Percentiles rank a stretch among this genome's conserved stretches.
Evolutionary conservation across 768 basidiomycete genomes (phyloP).

Genomic region (Rhodotorula toruloides): DNA sequence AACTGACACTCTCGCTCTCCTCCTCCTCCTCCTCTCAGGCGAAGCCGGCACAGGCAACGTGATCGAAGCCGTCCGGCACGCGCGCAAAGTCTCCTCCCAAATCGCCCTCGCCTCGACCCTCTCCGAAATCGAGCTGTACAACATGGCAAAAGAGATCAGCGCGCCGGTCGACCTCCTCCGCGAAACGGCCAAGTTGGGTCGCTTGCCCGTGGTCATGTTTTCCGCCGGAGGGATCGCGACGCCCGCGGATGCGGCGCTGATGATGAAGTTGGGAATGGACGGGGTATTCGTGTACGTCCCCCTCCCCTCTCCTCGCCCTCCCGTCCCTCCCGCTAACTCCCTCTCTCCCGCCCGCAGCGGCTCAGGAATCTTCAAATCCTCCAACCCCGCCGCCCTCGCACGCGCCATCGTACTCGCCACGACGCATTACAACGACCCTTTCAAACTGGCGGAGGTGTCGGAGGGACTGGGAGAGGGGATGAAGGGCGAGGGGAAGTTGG

Average conservation of each 20-base stretch:
- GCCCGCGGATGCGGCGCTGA: constrained; percentile 86
- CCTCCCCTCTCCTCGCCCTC: not conserved
- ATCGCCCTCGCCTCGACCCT: constrained; percentile 80
- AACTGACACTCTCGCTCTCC: not conserved
- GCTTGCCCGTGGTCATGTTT: constrained; percentile 92
- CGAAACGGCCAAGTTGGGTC: constrained; percentile 87
- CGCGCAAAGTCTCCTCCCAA: constrained; percentile 72
- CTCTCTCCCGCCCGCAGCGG: constrained; percentile 49
- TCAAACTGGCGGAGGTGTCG: constrained; percentile 78
- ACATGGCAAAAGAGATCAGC: constrained; percentile 79
- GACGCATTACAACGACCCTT: constrained; percentile 93
- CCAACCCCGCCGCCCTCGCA: constrained; percentile 87
- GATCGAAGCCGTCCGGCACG: constrained; percentile 76
- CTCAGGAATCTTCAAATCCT: constrained; percentile 95
- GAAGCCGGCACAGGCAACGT: constrained; percentile 53
- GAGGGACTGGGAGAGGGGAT: constrained; percentile 43
- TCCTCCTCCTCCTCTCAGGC: constrained; percentile 26
- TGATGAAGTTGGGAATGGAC: constrained; percentile 96
- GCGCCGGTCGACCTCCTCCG: constrained; percentile 94
- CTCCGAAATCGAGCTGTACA: constrained; percentile 91
- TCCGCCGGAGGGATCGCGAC: constrained; percentile 53
- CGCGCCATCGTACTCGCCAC: constrained; percentile 95
- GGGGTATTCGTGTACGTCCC: constrained; percentile 80
- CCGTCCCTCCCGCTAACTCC: not conserved
- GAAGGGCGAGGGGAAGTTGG: constrained; percentile 39